These are phyloP conservation scores for Porphyrellus cyaneotinctus DNA, from an alignment of 768 basidiomycete genomes.

Conservation along the genomic window DNA sequence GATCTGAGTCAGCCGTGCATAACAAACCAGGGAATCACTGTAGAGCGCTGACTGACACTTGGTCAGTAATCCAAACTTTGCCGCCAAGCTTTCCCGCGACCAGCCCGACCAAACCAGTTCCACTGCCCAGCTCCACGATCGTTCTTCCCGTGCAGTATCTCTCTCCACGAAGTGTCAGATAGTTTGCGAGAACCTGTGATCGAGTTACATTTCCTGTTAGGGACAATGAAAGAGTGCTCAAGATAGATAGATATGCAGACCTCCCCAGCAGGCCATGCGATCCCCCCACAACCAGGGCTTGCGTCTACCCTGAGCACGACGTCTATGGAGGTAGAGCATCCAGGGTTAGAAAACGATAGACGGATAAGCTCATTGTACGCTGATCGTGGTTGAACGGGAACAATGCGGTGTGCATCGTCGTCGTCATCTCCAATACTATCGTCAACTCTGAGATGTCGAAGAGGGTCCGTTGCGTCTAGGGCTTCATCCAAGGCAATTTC, in stretches of 20 bases:
- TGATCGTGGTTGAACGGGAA: conserved; percentile 55
- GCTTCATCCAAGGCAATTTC: conserved; percentile 49
- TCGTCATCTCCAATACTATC: conserved; percentile 25
- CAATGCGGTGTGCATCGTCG: conserved; percentile 28
- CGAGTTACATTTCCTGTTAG: neutral
- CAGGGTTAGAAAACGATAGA: conserved; percentile 34
- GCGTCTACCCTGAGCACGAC: conserved; percentile 66
- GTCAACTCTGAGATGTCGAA: conserved; percentile 54
- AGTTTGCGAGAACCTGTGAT: conserved; percentile 69
- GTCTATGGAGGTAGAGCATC: conserved; percentile 7
- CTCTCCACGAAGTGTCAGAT: conserved; percentile 57
- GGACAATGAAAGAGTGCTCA: neutral
- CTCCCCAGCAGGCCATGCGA: conserved; percentile 91
- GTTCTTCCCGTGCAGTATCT: conserved; percentile 48
- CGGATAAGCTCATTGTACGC: conserved; percentile 44
- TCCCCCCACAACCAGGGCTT: conserved; percentile 85
- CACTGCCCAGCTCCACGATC: conserved; percentile 83
- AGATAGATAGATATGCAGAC: conserved; percentile 42
- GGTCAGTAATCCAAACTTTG: conserved; percentile 83
- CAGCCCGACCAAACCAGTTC: conserved; percentile 91
- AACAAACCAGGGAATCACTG: conserved; percentile 1
- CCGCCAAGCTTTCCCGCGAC: conserved; percentile 67
- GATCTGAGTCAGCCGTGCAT: conserved; percentile 11
- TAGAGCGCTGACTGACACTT: conserved; percentile 64
- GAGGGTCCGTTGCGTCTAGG: conserved; percentile 54